Base-by-base conservation (phyloP, 2,329 filamentous ascomycete genomes). In the Annulohypoxylon truncatum region DNA sequence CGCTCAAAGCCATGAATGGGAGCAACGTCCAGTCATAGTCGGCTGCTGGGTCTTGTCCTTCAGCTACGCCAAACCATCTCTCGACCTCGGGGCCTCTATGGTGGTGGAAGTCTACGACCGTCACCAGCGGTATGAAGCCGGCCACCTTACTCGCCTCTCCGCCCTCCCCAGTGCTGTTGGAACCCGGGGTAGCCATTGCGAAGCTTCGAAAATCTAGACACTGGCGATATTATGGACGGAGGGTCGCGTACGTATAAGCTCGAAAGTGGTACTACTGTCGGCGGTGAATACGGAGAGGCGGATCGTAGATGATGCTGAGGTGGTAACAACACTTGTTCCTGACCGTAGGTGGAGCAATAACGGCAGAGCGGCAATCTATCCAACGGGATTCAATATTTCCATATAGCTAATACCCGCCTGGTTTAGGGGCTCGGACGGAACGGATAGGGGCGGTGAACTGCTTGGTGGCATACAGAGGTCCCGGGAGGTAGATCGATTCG, bases 1-100 rank as follows among this genome's bases (percentile, higher is more conserved):
- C 96, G 62, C 93, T 96, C 75, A 99, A 82, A 24, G 96, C 96
- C 93, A 98, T 97, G 79, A 99, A 99, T 0, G 96, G 94, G 67
- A 99, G 84, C 72, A 97, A 80, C 26, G 90, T 86, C 96, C 96
- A 99, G 76, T 96, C 93, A 80, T 96, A 95, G 64, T 94, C 91
- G 47, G 81, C 83, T 2, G 92, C 92, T 9, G 95, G 93, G 79
- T 97, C 94, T 63, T 82, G 84, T 57, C 89, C 92, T 72, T 94
- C 89, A 18, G 90, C 79, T 26, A 81, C 88, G 67, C 93, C 94
- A 76, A 97, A 93, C 92, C 95, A 98, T 74, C 86, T 87, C 82
- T 98, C 94, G 61, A 98, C 92, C 82, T 99, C 96, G 29, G 96
- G 96, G 7, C 96, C 96, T 77, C 88, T 85, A 58, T 92, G 91